Evolutionary conservation across 2,329 filamentous ascomycete genomes (phyloP), one percentile per base, ranked within the genome.

Genomic region (Aspergillus sp.): DNA sequence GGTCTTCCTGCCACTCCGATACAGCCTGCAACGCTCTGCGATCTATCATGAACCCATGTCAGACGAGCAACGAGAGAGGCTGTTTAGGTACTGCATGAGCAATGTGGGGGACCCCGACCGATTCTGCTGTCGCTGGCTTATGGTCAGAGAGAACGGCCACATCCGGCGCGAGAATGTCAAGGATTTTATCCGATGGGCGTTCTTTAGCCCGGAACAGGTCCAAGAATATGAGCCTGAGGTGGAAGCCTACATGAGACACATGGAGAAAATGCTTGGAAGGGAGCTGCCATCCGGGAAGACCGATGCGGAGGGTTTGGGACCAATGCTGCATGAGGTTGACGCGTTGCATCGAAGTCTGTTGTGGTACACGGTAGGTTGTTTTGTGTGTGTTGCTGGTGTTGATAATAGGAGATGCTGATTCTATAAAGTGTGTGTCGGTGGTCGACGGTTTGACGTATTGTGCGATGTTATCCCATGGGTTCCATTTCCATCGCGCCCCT

Each of bases 101-200:
- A 79, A 81, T 47, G 44, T 50, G 33, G 41, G 44, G 35, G 47
- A 47, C 51, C 67, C 72, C 0, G 75, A 79, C 45, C 63, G 63
- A 26, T 87, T 84, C 56, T 53, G 88, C 38, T 71, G 68, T 42
- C 71, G 73, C 49, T 88, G 84, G 84, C 86, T 86, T 52, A 69
- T 81, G n/a, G 79, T 77, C 30, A 79, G 82, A 1, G 68, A 75
- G 7, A 48, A 70, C 1, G 61, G 69, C 12, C 79, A 83, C 32
- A 79, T 88, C 46, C 72, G 75, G 40, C 70, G 76, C n/a, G 81
- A 86, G n/a, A 85, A 87, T 56, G 64, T 86, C 44, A 75, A 73
- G 53, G 80, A 85, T 51, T 86, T 85, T 54, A 62, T 85, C 26
- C 69, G 77, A 6, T 88, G 84, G 84, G 82, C 79, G 1, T 80